Evolutionary conservation across 2,329 filamentous ascomycete species (phyloP), one percentile per base, ranked within the genome.

Genomic region (Pseudogymnoascus sp.): DNA sequence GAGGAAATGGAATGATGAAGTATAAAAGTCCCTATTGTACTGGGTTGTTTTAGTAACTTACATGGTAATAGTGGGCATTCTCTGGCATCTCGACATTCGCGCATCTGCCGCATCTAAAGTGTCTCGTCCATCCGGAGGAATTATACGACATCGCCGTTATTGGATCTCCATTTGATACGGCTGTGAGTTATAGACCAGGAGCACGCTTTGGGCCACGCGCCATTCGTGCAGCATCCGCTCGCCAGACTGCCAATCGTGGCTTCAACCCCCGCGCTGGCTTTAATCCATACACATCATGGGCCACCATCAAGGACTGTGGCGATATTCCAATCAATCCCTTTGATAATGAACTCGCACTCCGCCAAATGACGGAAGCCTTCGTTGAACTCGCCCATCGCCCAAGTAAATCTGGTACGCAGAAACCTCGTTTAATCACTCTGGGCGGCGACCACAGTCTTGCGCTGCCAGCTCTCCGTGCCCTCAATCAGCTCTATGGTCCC

Each of bases 321-420:
- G 92, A 96, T 72, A 91, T 96, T 62, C 91, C 92, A 28, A 81
- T 95, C 67, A 90, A 88, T 0, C 92, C 92, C 0, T 88, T 95
- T 68, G 91, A 96, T 77, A 96, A 96, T 73, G 84, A 80, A 1
- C 79, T 96, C 14, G 92, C 92, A 0, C 78, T 92, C 61, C 79
- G 81, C 49, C 92, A 96, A 75, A 96, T 96, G 91, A 90, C 84
- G 33, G 84, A 88, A 70, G 91, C 90, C 0, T 92, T 90, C 73
- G 78, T 81, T 5, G 88, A 92, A 74, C 84, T 96, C 2, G 80
- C 79, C 30, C 71, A 67, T 38, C 73, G 78, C 3, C 22, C 49
- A 41, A 36, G 49, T 60, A 16, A 38, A 39, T 60, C 49, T 2
- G 49, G 49, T 25, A 12, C 5, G 2, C 72, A 71, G 41, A 64